Evolutionary conservation across 1,284 basidiomycete genomes (phyloP).

Genomic region (Tylopilus sp.): DNA sequence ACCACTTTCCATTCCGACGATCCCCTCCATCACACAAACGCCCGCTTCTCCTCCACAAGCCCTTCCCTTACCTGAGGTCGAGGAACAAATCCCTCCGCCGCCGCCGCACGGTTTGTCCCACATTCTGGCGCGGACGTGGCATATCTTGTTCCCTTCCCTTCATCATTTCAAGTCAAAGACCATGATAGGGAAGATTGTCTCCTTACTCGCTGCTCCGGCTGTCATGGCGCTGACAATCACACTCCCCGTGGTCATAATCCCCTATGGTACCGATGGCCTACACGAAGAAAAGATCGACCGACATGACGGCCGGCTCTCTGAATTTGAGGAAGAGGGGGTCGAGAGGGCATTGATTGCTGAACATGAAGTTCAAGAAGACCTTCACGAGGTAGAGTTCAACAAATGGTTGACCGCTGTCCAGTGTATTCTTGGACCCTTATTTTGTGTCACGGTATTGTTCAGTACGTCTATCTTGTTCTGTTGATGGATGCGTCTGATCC

Average conservation of each 20-base stretch:
- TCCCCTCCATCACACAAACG: constrained; percentile 67
- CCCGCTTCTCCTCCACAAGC: constrained; percentile 63
- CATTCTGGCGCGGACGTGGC: constrained; percentile 55
- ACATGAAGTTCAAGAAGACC: constrained; percentile 71
- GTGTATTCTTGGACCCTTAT: constrained; percentile 83
- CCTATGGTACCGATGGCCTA: constrained; percentile 55
- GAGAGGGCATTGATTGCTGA: constrained; percentile 73
- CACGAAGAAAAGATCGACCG: constrained; percentile 56
- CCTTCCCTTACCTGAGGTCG: constrained; percentile 53
- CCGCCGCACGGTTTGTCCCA: constrained; percentile 55
- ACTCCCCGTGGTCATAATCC: constrained; percentile 88
- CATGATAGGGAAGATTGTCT: constrained; percentile 77
- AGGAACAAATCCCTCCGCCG: constrained; percentile 50
- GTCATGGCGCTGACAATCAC: constrained; percentile 90
- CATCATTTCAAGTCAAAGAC: constrained; percentile 82
- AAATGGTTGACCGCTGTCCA: constrained; percentile 88
- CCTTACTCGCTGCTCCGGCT: constrained; percentile 88
- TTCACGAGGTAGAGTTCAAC: constrained; percentile 76
- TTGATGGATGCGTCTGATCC: constrained; percentile 12
- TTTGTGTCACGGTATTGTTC: constrained; percentile 80
- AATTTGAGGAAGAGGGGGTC: constrained; percentile 73
- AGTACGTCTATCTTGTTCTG: constrained; percentile 57
- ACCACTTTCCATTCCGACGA: constrained; percentile 40
- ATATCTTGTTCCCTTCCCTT: constrained; percentile 90
- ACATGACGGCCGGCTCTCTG: constrained; percentile 56